Conservation (phyloP, 2,329 filamentous ascomycete species). For the Nigrospora sphaerica region DNA sequence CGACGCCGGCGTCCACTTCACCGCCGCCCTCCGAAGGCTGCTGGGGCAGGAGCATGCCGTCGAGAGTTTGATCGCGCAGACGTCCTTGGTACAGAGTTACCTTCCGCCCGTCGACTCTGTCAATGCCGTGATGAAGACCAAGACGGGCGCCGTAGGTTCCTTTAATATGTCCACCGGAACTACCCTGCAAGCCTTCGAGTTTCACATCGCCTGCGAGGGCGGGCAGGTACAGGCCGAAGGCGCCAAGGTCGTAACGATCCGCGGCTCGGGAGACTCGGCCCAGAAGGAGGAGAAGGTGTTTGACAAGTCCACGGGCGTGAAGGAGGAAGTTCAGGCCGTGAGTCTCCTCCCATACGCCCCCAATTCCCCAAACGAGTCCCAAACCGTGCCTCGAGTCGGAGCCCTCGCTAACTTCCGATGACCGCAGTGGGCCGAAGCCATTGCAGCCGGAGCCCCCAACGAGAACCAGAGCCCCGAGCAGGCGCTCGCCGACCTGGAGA, state of each 20-base stretch:
- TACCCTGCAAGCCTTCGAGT: constrained; percentile 44
- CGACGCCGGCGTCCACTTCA: constrained; percentile 68
- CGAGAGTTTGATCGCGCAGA: constrained; percentile 45
- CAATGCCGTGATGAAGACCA: constrained; percentile 48
- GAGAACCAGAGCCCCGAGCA: constrained; percentile 47
- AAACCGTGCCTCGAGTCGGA: no score
- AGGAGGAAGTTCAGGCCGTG: constrained; percentile 47
- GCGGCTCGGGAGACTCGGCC: constrained; percentile 22
- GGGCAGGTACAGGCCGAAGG: constrained; percentile 43
- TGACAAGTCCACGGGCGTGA: constrained; percentile 45
- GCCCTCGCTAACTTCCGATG: no score
- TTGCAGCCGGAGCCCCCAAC: constrained; percentile 40
- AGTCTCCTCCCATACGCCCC: no score
- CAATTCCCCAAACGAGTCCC: no score
- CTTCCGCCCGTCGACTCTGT: constrained; percentile 62
- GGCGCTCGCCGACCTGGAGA: constrained; percentile 54
- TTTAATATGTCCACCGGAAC: constrained; percentile 53
- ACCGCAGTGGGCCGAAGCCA: constrained; percentile 41
- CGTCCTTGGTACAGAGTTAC: constrained; percentile 44
- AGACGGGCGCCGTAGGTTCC: constrained; percentile 47
- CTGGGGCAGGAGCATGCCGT: constrained; percentile 40
- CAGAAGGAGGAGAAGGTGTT: constrained; percentile 37
- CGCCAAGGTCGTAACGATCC: constrained; percentile 35
- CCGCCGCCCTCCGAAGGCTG: constrained; percentile 55
- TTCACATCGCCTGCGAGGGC: constrained; percentile 48